Conservation (phyloP, 2,329 filamentous ascomycete species). For the Penicillium sp. region DNA sequence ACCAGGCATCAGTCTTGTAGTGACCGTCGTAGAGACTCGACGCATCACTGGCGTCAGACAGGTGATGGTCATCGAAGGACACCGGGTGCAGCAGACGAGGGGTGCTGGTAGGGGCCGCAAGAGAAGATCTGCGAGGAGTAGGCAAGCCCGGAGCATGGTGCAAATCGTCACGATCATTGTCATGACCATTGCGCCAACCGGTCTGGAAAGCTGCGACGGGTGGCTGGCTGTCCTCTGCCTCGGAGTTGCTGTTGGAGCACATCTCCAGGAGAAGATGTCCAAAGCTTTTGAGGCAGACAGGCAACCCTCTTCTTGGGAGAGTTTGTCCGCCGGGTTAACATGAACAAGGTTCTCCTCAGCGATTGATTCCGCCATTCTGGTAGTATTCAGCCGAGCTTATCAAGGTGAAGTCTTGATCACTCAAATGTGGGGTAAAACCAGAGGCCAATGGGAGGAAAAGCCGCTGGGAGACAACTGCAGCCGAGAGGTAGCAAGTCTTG, state of each 20-base stretch:
- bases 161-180: too few species aligned
- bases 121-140: neutral
- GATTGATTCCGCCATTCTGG: neutral
- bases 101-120: neutral
- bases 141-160: neutral
- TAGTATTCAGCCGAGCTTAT: too few species aligned
- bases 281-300: neutral
- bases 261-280: neutral
- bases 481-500: neutral
- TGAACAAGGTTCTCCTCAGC: neutral
- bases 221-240: neutral
- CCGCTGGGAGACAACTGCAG: neutral
- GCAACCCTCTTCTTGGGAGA: neutral
- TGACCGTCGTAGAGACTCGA: constrained; percentile 2
- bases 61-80: neutral
- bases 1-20: neutral
- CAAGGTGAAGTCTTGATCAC: neutral
- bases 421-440: neutral
- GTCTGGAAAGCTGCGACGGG: neutral
- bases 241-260: neutral
- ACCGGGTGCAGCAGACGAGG: neutral
- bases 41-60: neutral
- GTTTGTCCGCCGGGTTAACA: neutral
- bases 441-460: neutral
- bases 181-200: neutral